Conservation (phyloP, 352 stramenopile species). For the Globisporangium iwayamae region DNA sequence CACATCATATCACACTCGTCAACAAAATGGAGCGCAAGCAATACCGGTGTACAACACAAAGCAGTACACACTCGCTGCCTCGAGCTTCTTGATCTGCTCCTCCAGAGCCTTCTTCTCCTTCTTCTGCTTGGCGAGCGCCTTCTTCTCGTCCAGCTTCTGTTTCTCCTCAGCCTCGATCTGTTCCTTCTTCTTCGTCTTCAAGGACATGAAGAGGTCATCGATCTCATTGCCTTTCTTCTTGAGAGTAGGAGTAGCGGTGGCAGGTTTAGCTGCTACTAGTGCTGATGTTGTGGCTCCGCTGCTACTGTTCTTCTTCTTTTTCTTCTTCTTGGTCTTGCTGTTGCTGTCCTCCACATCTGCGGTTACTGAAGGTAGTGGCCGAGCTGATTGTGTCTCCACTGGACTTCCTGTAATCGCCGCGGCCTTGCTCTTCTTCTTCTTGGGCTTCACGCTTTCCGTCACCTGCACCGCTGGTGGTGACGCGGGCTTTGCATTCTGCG, state of each 20-base stretch:
- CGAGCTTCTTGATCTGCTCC: slow-evolving; percentile 78
- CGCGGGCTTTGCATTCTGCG: background rate
- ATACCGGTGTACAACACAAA: background rate
- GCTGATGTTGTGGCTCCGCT: slow-evolving; percentile 1
- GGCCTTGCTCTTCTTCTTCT: slow-evolving; percentile 19
- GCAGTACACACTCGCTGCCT: slow-evolving; percentile 66
- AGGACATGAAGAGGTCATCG: slow-evolving; percentile 71
- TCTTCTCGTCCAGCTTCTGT: slow-evolving; percentile 44
- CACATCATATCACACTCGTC: slow-evolving; percentile 7
- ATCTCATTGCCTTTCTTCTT: slow-evolving; percentile 43
- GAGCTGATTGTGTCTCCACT: background rate
- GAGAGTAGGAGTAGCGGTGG: background rate
- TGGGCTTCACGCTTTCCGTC: background rate
- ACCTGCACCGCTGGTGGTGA: background rate
- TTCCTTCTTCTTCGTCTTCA: slow-evolving; percentile 78
- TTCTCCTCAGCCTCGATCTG: slow-evolving; percentile 53
- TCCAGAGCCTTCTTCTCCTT: slow-evolving; percentile 66
- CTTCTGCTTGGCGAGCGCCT: slow-evolving; percentile 35
- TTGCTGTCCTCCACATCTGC: slow-evolving; percentile 7
- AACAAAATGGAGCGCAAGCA: slow-evolving; percentile 1
- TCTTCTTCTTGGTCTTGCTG: slow-evolving; percentile 45
- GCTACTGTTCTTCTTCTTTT: slow-evolving; percentile 60
- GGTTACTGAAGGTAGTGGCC: background rate
- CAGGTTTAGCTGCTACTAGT: background rate
- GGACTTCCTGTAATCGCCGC: background rate